Percentiles rank a stretch among this genome's conserved stretches.
Evolutionary conservation across 371 early-diverging fungal species (phyloP).

Genomic region (Lichtheimia corymbifera): DNA sequence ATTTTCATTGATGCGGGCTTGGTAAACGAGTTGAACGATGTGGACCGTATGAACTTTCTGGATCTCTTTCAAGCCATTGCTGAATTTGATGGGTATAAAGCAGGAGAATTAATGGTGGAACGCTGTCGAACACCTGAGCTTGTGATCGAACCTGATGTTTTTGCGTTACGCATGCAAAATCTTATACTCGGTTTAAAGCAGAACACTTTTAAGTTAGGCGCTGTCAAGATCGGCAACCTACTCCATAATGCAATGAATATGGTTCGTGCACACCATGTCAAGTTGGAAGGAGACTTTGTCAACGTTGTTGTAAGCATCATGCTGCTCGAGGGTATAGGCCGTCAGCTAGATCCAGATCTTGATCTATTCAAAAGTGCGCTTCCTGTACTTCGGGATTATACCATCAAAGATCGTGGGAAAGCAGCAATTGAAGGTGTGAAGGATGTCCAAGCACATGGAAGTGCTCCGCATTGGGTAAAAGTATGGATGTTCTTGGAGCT

Average conservation of each 20-base stretch:
- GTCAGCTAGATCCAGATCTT: conserved; percentile 86
- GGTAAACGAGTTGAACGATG: conserved; percentile 71
- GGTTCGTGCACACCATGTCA: conserved; percentile 90
- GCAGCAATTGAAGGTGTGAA: conserved; percentile 54
- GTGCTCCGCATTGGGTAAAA: conserved; percentile 62
- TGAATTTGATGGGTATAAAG: conserved; percentile 79
- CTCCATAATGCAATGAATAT: conserved; percentile 77
- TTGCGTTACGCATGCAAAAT: conserved; percentile 76
- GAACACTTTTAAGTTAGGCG: conserved; percentile 76
- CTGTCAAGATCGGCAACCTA: conserved; percentile 79
- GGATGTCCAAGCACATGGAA: conserved; percentile 51
- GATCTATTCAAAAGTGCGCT: conserved; percentile 86
- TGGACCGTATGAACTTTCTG: conserved; percentile 81
- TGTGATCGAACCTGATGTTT: conserved; percentile 76
- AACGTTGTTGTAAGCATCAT: conserved; percentile 90
- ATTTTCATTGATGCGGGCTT: conserved; percentile 93
- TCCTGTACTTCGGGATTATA: conserved; percentile 74
- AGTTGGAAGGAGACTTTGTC: conserved; percentile 91
- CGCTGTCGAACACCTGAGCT: conserved; percentile 77
- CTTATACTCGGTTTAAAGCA: conserved; percentile 70
- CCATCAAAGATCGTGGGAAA: conserved; percentile 60
- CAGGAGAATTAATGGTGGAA: conserved; percentile 87
- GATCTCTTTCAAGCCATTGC: conserved; percentile 89
- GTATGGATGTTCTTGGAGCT: conserved; percentile 81
- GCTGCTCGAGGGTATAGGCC: conserved; percentile 93